A percentile compares a stretch with the other conserved stretches of the same genome.
Evolutionary conservation across 2,329 filamentous ascomycete species (phyloP).

Genomic region (Monosporascus sp.): DNA sequence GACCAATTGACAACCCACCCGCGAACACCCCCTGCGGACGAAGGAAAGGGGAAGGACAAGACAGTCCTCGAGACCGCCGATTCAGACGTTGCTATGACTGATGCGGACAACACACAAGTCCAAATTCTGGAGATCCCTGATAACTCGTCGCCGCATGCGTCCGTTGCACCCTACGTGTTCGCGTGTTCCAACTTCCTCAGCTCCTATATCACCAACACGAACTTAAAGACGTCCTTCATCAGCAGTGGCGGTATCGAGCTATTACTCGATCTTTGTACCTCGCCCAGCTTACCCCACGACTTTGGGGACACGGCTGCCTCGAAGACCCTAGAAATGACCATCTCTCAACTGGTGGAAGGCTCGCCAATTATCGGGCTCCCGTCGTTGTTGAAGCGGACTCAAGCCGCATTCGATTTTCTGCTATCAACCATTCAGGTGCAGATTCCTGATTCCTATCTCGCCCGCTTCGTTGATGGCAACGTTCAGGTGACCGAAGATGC

Average conservation of each 20-base stretch:
- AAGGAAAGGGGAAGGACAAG: slow-evolving; percentile 35
- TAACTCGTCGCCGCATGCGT: slow-evolving; percentile 19
- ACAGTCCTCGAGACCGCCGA: slow-evolving; percentile 26
- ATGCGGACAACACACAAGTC: slow-evolving; percentile 33
- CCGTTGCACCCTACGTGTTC: slow-evolving; percentile 65
- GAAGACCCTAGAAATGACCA: slow-evolving; percentile 65
- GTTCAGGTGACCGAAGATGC: slow-evolving; percentile 26
- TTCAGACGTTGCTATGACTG: slow-evolving; percentile 62
- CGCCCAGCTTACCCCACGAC: slow-evolving; percentile 73
- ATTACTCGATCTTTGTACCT: slow-evolving; percentile 76
- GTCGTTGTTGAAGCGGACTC: slow-evolving; percentile 69
- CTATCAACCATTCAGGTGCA: slow-evolving; percentile 56
- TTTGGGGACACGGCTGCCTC: slow-evolving; percentile 63
- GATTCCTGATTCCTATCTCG: slow-evolving; percentile 62
- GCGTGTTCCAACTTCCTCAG: slow-evolving; percentile 71
- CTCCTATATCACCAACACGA: slow-evolving; percentile 68
- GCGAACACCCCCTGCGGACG: slow-evolving; percentile 16
- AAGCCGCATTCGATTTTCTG: slow-evolving; percentile 63
- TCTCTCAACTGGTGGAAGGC: slow-evolving; percentile 73
- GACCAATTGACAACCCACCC: slow-evolving; percentile 28
- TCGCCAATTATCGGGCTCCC: slow-evolving; percentile 78
- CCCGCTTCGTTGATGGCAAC: slow-evolving; percentile 50
- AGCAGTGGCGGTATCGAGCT: slow-evolving; percentile 76
- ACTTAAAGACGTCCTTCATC: slow-evolving; percentile 69
- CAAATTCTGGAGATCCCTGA: slow-evolving; percentile 13